phyloP scores from a whole-genome alignment of 257 asterid genomes.

The Fraxinus cuspidata region DNA sequence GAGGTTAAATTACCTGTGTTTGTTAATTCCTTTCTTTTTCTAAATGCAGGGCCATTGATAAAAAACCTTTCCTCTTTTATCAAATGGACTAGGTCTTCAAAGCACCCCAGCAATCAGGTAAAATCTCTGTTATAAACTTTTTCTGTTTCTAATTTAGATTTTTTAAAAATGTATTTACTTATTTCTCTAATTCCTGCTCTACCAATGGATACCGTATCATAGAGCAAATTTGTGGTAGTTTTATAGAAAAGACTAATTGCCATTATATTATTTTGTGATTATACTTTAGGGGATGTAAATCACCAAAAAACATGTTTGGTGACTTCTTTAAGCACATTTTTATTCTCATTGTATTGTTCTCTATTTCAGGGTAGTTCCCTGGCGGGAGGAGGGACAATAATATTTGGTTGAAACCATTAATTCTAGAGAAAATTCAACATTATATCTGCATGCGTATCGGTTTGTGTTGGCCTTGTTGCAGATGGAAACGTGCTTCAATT shows the following conservation, averaged over 20 bases:
- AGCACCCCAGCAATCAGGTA: constrained; percentile 80
- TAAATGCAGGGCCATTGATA: constrained; percentile 70
- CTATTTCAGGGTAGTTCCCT: neutral
- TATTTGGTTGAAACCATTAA: neutral
- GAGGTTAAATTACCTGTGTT: neutral
- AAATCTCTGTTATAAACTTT: neutral
- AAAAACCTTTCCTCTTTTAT: constrained; percentile 78
- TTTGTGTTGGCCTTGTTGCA: constrained; percentile 31
- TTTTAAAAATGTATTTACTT: neutral
- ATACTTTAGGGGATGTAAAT: constrained; percentile 7
- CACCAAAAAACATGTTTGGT: neutral
- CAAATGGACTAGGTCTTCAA: constrained; percentile 84
- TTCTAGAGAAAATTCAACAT: constrained; percentile 5
- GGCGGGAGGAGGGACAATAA: neutral
- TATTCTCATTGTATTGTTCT: neutral
- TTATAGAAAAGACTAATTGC: constrained; percentile 9
- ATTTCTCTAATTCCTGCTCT: neutral
- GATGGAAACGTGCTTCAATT: constrained; percentile 81
- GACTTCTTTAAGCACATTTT: neutral
- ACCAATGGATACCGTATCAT: neutral
- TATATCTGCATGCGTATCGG: neutral
- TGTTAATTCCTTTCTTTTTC: constrained; percentile 7
- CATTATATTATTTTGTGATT: neutral
- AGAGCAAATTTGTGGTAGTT: neutral
- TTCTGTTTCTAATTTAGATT: constrained; percentile 5